These are phyloP conservation scores for Cicer bijugum DNA, from an alignment of 306 rosid genomes.

Conservation along the genomic window DNA sequence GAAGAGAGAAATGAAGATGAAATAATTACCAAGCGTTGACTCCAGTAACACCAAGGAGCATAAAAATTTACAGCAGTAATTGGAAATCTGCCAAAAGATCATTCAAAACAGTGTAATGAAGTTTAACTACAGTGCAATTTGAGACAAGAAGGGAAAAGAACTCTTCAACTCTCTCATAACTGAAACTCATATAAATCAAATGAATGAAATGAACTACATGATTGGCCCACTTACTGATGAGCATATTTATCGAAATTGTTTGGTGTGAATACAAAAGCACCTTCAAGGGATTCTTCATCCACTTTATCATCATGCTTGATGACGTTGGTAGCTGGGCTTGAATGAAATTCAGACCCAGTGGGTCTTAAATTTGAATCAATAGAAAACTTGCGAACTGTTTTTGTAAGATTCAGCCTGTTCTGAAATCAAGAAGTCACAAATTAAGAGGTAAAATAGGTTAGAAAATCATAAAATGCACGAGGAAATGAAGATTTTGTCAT, in stretches of 20 bases:
- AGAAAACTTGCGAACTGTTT: constrained; percentile 87
- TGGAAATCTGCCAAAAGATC: constrained; percentile 65
- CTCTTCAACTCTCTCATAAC: constrained; percentile 28
- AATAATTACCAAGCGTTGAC: constrained; percentile 87
- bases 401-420: constrained; percentile 95
- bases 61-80: constrained; percentile 77
- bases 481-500: constrained; percentile 29
- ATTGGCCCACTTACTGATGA: constrained; percentile 69
- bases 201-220: constrained; percentile 38
- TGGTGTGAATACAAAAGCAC: constrained; percentile 56
- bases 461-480: constrained; percentile 37
- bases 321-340: constrained; percentile 56
- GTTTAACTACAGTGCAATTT: neutral
- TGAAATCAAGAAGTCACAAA: constrained; percentile 59
- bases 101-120: constrained; percentile 39
- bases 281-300: constrained; percentile 70
- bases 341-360: constrained; percentile 77
- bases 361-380: constrained; percentile 76
- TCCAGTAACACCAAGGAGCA: constrained; percentile 99
- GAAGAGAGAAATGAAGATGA: constrained; percentile 35
- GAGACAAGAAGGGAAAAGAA: constrained; percentile 21
- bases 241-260: constrained; percentile 70
- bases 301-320: constrained; percentile 85
- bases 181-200: constrained; percentile 34
- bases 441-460: constrained; percentile 44